Conservation (phyloP, 106 monocot genomes). For the Allium sativum region DNA sequence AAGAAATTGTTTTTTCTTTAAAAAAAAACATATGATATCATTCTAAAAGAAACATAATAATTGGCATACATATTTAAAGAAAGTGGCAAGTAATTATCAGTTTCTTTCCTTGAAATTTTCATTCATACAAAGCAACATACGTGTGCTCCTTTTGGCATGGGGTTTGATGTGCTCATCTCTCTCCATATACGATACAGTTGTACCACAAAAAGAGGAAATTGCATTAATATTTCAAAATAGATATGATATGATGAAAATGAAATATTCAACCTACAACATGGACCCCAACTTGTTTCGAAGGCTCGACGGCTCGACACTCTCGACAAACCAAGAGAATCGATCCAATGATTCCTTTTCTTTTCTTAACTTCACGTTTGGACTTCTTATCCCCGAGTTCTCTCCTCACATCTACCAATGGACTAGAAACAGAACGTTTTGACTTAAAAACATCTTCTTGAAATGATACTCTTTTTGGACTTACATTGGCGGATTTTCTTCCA, state of each 20-base stretch:
- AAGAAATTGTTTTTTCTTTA: too few species aligned
- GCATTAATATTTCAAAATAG: background rate
- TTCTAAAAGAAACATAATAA: too few species aligned
- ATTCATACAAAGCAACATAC: background rate
- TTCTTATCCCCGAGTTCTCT: too few species aligned
- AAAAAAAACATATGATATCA: too few species aligned
- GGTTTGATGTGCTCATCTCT: background rate
- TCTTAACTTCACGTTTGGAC: background rate
- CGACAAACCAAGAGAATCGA: slow-evolving; percentile 1
- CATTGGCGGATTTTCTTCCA: background rate
- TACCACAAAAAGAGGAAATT: background rate
- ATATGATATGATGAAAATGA: background rate
- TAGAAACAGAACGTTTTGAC: background rate
- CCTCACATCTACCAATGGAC: background rate
- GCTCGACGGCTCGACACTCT: slow-evolving; percentile 2
- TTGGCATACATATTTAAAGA: too few species aligned
- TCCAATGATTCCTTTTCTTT: slow-evolving; percentile 6
- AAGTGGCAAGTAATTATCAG: too few species aligned
- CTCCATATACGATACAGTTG: too few species aligned
- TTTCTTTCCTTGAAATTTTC: too few species aligned
- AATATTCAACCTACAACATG: background rate
- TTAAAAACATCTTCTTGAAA: background rate
- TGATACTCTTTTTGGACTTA: background rate
- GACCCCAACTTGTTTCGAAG: background rate
- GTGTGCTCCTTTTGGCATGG: background rate